Conservation (phyloP, 2,329 filamentous ascomycete species). For the Aspergillus thermomutatus region DNA sequence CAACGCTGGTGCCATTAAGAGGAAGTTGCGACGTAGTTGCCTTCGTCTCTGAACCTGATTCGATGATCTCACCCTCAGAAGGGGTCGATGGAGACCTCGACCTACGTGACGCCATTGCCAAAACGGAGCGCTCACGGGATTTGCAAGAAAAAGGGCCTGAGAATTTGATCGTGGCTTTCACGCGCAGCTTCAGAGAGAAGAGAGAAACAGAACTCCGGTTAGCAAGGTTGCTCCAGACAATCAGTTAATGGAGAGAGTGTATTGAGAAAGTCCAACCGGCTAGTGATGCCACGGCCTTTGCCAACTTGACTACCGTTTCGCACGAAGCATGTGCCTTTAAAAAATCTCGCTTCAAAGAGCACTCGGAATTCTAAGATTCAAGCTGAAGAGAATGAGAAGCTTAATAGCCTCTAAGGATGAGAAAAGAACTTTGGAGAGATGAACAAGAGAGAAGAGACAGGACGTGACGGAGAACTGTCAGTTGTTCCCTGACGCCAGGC, state of each 20-base stretch:
- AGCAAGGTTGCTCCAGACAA: constrained; percentile 32
- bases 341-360: neutral
- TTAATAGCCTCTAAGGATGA: neutral
- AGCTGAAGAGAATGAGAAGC: neutral
- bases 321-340: constrained; percentile 8
- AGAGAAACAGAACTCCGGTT: constrained; percentile 27
- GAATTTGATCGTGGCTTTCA: constrained; percentile 15
- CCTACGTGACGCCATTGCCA: constrained; percentile 48
- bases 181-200: constrained; percentile 23
- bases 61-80: constrained; percentile 83
- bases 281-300: constrained; percentile 30
- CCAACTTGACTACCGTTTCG: constrained; percentile 15
- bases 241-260: constrained; percentile 24
- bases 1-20: constrained; percentile 78
- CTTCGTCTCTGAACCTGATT: constrained; percentile 70
- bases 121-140: neutral
- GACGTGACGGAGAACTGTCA: constrained; percentile 10
- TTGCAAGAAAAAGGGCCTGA: constrained; percentile 1
- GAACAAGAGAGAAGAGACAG: neutral
- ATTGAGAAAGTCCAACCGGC: constrained; percentile 44
- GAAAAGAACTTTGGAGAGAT: neutral
- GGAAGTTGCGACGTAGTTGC: constrained; percentile 78
- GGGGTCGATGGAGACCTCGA: constrained; percentile 60
- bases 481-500: constrained; percentile 1
- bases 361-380: neutral